phyloP scores from a whole-genome alignment of 2,329 filamentous ascomycete genomes.

The Cladophialophora bantiana region DNA sequence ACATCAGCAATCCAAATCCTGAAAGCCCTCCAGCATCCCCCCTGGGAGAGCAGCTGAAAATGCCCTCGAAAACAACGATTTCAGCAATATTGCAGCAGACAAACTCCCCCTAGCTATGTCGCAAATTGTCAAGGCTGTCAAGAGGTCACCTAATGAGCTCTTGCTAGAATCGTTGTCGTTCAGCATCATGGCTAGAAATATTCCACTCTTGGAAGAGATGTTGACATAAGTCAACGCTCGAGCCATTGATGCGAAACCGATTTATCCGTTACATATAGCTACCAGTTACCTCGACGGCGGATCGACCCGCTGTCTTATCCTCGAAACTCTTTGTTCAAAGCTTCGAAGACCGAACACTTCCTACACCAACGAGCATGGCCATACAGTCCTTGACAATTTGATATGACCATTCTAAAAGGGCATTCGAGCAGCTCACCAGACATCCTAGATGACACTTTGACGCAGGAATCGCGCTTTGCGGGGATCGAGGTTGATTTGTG shows the following conservation, averaged over 20 bases:
- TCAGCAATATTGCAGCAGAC: constrained; percentile 40
- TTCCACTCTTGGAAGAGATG: constrained; percentile 28
- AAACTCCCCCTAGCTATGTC: constrained; percentile 40
- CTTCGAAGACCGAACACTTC: not conserved
- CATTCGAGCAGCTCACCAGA: constrained; percentile 45
- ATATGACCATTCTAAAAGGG: constrained; percentile 49
- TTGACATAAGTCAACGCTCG: not conserved
- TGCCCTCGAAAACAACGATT: constrained; percentile 40
- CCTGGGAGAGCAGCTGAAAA: constrained; percentile 16
- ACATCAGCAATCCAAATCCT: no score
- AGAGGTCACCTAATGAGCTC: constrained; percentile 37
- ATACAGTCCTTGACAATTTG: constrained; percentile 52
- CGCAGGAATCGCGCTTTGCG: constrained; percentile 40
- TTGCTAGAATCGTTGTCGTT: constrained; percentile 42
- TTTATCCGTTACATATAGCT: constrained; percentile 49
- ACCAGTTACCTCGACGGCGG: constrained; percentile 49
- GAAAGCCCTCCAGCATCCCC: not conserved
- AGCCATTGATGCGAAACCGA: constrained; percentile 37
- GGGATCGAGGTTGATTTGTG: constrained; percentile 55
- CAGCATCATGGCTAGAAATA: constrained; percentile 42
- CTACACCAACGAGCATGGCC: constrained; percentile 43
- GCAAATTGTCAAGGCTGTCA: constrained; percentile 39
- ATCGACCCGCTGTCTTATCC: constrained; percentile 45
- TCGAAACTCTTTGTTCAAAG: not conserved
- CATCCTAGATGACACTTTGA: constrained; percentile 43